Evolutionary conservation across 169 alveolate genomes (phyloP).

Genomic region (Cryptosporidium canis): DNA sequence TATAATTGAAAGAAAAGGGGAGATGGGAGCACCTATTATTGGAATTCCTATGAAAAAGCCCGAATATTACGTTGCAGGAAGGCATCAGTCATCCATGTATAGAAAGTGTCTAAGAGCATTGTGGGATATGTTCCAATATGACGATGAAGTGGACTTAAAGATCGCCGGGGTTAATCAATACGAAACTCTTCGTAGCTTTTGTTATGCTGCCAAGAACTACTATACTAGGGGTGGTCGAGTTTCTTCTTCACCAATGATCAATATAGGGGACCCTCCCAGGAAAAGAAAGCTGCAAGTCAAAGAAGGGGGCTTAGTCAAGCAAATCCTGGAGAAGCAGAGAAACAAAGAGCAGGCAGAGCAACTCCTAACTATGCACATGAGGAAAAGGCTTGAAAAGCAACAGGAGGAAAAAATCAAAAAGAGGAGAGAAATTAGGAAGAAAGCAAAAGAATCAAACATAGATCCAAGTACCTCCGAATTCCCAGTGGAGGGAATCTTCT

Average conservation of each 20-base stretch:
- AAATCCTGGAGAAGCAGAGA: constrained; percentile 15
- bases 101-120: constrained; percentile 68
- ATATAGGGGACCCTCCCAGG: constrained; percentile 28
- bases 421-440: constrained; percentile 2
- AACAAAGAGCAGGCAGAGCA: constrained; percentile 17
- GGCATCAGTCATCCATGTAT: constrained; percentile 65
- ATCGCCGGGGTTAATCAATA: constrained; percentile 60
- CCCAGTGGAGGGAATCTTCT: constrained; percentile 34
- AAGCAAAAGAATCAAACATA: background rate
- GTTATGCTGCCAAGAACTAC: constrained; percentile 69
- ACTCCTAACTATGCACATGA: background rate
- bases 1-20: constrained; percentile 39
- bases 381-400: background rate
- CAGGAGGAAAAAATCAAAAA: constrained; percentile 15
- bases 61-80: constrained; percentile 61
- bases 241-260: constrained; percentile 54
- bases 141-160: constrained; percentile 47
- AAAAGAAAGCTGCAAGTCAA: background rate
- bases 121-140: constrained; percentile 73
- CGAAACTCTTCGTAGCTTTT: constrained; percentile 67
- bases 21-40: constrained; percentile 35
- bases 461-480: background rate
- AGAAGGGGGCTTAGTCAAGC: constrained; percentile 7
- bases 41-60: constrained; percentile 57
- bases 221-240: constrained; percentile 56